These are phyloP conservation scores for Plasmodium vivax DNA, from an alignment of 169 alveolate species.

Conservation along the genomic window DNA sequence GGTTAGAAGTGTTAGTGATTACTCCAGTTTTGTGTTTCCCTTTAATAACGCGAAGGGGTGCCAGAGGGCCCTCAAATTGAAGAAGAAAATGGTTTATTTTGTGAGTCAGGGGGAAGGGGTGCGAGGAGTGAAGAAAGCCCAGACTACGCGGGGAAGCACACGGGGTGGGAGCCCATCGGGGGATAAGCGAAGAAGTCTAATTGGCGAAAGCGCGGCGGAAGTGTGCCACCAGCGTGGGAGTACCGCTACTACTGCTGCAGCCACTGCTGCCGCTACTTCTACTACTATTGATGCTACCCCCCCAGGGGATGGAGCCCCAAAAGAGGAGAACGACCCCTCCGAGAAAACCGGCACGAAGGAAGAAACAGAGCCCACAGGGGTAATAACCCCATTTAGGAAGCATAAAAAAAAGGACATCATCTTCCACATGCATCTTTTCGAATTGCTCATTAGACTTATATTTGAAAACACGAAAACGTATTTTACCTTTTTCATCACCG, in stretches of 20 bases:
- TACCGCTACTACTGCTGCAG: background rate
- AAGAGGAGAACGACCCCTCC: background rate
- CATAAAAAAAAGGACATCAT: constrained; percentile 43
- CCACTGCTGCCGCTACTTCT: no score
- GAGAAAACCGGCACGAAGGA: background rate
- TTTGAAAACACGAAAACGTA: constrained; percentile 60
- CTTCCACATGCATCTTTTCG: constrained; percentile 51
- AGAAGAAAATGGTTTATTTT: constrained; percentile 45
- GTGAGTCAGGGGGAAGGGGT: background rate
- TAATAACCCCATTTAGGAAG: background rate
- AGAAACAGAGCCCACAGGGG: background rate
- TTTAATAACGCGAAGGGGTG: constrained; percentile 39
- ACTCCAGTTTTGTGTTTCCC: constrained; percentile 56
- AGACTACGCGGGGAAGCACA: background rate
- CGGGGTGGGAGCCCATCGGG: background rate
- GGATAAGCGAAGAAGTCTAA: background rate
- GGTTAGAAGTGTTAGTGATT: constrained; percentile 40
- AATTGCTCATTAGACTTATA: constrained; percentile 51
- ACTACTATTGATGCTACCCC: background rate
- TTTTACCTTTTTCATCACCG: constrained; percentile 49
- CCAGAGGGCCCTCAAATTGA: constrained; percentile 29
- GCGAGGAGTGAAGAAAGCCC: background rate
- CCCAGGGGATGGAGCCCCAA: background rate
- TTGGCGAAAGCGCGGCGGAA: background rate
- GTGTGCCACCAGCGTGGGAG: background rate